phyloP scores from a whole-genome alignment of 306 rosid species.

The Styphnolobium japonicum region DNA sequence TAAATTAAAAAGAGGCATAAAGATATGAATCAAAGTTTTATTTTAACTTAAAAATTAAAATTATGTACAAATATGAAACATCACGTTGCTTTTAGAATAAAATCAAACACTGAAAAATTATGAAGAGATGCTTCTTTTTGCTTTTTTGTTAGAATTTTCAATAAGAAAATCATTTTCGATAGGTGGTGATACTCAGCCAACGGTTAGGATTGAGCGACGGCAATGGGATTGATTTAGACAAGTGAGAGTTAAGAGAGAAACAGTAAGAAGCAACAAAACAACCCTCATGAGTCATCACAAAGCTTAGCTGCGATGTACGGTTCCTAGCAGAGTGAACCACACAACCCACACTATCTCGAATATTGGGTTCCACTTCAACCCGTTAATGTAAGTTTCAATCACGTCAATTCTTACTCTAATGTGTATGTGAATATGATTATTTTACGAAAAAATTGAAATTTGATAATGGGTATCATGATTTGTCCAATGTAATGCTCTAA shows the following conservation, averaged over 20 bases:
- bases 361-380: background rate
- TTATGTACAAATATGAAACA: no score
- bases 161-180: background rate
- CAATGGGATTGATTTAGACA: no score
- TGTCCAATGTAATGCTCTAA: background rate
- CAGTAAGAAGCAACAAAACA: no score
- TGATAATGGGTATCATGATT: background rate
- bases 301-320: background rate
- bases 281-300: no score
- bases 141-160: background rate
- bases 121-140: background rate
- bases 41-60: no score
- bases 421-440: no score
- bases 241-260: no score
- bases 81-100: background rate
- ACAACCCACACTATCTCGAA: background rate
- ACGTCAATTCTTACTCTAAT: background rate
- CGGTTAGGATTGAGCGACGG: background rate
- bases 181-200: background rate
- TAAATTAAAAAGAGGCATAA: no score
- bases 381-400: background rate
- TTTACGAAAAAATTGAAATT: no score
- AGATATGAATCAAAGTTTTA: no score
- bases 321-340: background rate
- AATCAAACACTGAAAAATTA: background rate